These are phyloP conservation scores for Penicillium sp. DNA, from an alignment of 2,329 filamentous ascomycete genomes.

Conservation along the genomic window DNA sequence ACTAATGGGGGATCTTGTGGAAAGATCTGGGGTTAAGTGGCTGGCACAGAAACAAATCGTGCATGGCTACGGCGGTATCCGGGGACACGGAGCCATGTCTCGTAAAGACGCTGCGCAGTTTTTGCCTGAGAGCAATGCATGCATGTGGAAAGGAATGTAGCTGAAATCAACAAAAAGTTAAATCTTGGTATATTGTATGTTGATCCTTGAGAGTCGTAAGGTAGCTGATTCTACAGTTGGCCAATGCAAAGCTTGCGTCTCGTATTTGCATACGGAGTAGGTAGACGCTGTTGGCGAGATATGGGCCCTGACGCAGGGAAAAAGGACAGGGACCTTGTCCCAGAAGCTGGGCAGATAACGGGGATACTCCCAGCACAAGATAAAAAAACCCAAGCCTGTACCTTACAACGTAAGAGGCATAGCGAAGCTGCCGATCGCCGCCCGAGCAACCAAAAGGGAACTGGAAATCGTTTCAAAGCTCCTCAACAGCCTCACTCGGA, in stretches of 20 bases:
- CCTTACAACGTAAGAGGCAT: not conserved
- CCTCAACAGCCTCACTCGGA: not conserved
- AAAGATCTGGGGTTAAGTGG: constrained; percentile 21
- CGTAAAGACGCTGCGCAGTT: constrained; percentile 3
- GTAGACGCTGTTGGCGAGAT: constrained; percentile 14
- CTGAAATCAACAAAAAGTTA: not conserved
- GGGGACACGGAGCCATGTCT: not conserved
- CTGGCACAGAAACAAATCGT: not conserved
- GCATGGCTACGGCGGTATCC: not conserved
- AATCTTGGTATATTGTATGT: constrained; percentile 2
- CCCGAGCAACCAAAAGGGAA: not conserved
- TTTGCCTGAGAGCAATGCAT: not conserved
- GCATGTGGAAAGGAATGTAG: constrained; percentile 1
- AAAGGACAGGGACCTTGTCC: not conserved
- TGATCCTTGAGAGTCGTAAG: not conserved
- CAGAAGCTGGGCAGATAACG: not conserved
- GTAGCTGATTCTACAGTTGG: constrained; percentile 7
- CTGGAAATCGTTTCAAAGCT: not conserved
- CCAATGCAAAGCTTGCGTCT: constrained; percentile 10
- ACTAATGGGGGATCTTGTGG: constrained; percentile 15
- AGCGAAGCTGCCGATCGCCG: not conserved
- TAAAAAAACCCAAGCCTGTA: not conserved
- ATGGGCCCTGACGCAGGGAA: not conserved
- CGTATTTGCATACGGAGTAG: not conserved
- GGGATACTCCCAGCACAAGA: not conserved